Evolutionary conservation across 148 eudicot species (phyloP).

Genomic region (Silene uniflora): DNA sequence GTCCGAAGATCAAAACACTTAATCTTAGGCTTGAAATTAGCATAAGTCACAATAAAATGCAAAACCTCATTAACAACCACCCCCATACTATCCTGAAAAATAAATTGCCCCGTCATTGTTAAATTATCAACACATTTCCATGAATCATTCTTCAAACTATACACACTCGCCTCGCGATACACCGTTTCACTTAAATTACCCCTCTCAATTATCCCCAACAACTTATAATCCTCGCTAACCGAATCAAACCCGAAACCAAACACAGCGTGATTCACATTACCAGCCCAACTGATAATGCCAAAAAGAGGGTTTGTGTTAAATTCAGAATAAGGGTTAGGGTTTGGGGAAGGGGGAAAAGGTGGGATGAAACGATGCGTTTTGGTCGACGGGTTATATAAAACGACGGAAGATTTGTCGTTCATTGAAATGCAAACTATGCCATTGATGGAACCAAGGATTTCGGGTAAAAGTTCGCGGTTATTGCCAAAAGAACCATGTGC

Average conservation of each 20-base stretch:
- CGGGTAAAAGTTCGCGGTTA: no score
- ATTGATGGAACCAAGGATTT: background rate
- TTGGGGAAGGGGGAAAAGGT: no score
- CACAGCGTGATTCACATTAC: background rate
- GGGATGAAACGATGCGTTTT: slow-evolving; percentile 1
- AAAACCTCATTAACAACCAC: no score
- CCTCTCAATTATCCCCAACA: background rate
- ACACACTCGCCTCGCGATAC: background rate
- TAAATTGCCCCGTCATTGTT: background rate
- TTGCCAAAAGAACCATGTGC: no score
- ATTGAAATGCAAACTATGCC: slow-evolving; percentile 5
- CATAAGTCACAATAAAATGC: background rate
- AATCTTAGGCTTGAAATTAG: background rate
- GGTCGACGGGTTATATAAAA: background rate
- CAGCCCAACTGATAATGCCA: no score
- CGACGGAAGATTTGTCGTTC: background rate
- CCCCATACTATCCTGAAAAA: no score
- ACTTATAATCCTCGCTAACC: background rate
- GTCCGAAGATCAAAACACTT: background rate
- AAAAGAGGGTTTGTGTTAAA: no score
- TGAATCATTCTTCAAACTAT: slow-evolving; percentile 3
- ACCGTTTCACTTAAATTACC: no score
- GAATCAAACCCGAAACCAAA: no score
- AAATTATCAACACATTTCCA: slow-evolving; percentile 6
- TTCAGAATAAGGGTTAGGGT: background rate